phyloP scores from a whole-genome alignment of 495 filamentous ascomycete genomes.

The Tuber brumale region DNA sequence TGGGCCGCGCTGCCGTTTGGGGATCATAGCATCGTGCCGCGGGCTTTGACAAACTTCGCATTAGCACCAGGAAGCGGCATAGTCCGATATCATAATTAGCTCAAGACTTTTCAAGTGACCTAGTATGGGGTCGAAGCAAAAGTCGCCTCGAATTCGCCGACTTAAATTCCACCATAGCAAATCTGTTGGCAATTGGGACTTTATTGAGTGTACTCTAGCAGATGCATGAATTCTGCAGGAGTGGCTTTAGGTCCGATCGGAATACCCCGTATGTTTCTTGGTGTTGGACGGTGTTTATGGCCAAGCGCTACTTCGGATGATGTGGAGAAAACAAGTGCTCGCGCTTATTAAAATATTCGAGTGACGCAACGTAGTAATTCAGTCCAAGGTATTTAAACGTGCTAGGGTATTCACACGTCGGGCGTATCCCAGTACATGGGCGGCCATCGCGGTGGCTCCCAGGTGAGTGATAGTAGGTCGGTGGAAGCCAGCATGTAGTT shows the following conservation, averaged over 20 bases:
- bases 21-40: neutral
- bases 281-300: neutral
- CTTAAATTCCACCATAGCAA: neutral
- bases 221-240: neutral
- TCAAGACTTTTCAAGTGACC: neutral
- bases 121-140: neutral
- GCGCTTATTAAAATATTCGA: neutral
- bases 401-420: neutral
- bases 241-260: slow-evolving; percentile 1
- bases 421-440: neutral
- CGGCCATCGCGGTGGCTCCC: neutral
- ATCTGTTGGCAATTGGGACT: neutral
- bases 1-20: neutral
- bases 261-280: neutral
- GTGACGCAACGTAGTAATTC: slow-evolving; percentile 1
- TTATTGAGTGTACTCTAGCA: too few relatives aligned
- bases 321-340: neutral
- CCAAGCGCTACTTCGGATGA: neutral
- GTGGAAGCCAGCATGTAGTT: neutral
- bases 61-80: neutral
- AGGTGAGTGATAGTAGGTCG: neutral
- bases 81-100: neutral
- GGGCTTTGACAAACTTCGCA: neutral
- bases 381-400: neutral
- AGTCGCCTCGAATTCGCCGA: neutral